Percentiles rank a stretch among this genome's conserved stretches.
Evolutionary conservation across 352 stramenopile species (phyloP).

Genomic region (Aphanomyces invadans): DNA sequence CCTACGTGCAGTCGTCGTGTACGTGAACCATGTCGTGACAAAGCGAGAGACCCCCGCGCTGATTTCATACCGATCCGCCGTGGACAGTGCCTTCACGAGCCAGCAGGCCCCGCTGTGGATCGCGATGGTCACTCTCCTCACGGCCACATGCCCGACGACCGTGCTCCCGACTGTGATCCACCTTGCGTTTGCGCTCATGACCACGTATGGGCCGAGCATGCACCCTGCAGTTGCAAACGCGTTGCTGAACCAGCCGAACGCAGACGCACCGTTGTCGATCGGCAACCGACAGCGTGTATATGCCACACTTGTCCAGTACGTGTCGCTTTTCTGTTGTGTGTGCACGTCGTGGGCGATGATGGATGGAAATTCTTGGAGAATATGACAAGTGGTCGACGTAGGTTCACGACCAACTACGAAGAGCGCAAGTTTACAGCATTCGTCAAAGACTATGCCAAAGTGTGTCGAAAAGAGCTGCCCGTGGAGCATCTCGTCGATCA

Average conservation of each 20-base stretch:
- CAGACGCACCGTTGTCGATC: too few species aligned
- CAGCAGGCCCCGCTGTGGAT: neutral
- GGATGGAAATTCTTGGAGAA: neutral
- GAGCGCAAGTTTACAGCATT: constrained; percentile 17
- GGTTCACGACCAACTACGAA: constrained; percentile 17
- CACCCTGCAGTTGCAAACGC: constrained; percentile 7
- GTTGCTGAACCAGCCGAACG: neutral
- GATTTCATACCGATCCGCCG: neutral
- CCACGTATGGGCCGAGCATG: neutral
- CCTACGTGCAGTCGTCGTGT: constrained; percentile 17
- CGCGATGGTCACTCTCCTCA: constrained; percentile 1
- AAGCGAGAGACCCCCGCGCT: constrained; percentile 11
- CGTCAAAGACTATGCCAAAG: constrained; percentile 17
- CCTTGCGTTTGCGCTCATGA: constrained; percentile 13
- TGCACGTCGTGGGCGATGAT: neutral
- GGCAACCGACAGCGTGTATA: too few species aligned
- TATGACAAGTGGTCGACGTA: constrained; percentile 13
- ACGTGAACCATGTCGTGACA: constrained; percentile 15
- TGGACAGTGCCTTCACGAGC: neutral
- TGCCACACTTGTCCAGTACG: too few species aligned
- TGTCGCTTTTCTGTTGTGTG: too few species aligned
- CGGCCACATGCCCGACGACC: neutral
- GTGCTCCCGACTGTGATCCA: neutral
- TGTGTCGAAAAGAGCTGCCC: constrained; percentile 22
- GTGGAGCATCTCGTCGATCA: constrained; percentile 13